Base-by-base conservation (phyloP, 2,329 filamentous ascomycete species). In the Xylaria hypoxylon region DNA sequence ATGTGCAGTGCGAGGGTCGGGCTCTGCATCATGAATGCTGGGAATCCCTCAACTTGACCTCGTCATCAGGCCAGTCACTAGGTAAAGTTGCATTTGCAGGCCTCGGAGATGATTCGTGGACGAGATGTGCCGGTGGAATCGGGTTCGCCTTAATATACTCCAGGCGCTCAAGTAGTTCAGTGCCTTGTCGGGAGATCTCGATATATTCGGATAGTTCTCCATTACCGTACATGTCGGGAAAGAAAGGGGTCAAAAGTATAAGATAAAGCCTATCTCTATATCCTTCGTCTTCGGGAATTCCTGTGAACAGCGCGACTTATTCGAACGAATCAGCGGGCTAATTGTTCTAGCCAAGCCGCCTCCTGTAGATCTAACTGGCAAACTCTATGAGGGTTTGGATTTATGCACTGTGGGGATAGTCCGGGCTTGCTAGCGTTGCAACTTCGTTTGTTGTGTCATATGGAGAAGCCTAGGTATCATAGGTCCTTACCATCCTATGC, bases 91-190 rank as follows among this genome's bases (percentile, higher is more conserved):
- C 38, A 42, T 42, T 42, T 42, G 38, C 13, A 42, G 38, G 38
- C 38, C 38, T 42, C 38, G 38, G 38, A 42, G 38, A 42, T 42
- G 38, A 42, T 42, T 42, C 38, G 38, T 42, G 38, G 38, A 42
- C 10, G 38, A 42, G 38, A 17, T 42, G 38, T 42, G 13, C 38
- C 13, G 38, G 38, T 42, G 38, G 38, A 42, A 42, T 42, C 38
- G 38, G 38, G 13, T 42, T 42, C 38, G 38, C 38, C 38, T 42
- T 42, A 42, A 42, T 42, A 42, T 42, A 42, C 38, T 42, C 38
- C 38, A 42, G 13, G 38, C 38, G 38, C 38, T 42, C 38, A 42
- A 42, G 38, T 42, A 42, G 38, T 6, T 42, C 38, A 15, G 38
- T 42, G 38, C 38, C 38, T 42, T 42, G 38, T 42, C 38, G 5